Evolutionary conservation across 169 alveolate species (phyloP).

Genomic region (Cryptosporidium canis): DNA sequence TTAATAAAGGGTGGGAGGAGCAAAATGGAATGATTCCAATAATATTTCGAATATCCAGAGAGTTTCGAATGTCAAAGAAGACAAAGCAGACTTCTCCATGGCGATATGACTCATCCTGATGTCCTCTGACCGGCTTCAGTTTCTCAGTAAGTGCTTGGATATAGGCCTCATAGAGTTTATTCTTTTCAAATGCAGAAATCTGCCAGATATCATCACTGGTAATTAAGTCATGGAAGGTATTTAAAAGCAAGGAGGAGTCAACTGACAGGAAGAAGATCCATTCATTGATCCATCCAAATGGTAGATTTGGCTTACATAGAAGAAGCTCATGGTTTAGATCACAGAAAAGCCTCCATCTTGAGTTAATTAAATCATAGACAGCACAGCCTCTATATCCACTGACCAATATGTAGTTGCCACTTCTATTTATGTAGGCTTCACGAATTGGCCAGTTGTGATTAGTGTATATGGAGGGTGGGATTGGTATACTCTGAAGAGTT

Average conservation of each 20-base stretch:
- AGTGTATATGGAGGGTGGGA: slow-evolving; percentile 77
- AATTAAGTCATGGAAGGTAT: slow-evolving; percentile 28
- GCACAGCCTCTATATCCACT: slow-evolving; percentile 78
- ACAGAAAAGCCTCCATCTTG: slow-evolving; percentile 77
- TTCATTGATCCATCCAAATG: slow-evolving; percentile 79
- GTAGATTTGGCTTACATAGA: slow-evolving; percentile 74
- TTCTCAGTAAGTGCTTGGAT: background rate
- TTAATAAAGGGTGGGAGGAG: slow-evolving; percentile 21
- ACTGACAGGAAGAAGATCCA: slow-evolving; percentile 73
- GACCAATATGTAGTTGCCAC: slow-evolving; percentile 68
- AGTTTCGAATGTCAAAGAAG: slow-evolving; percentile 50
- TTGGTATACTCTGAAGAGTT: slow-evolving; percentile 46
- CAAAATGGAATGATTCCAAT: slow-evolving; percentile 65
- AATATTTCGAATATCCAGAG: slow-evolving; percentile 45
- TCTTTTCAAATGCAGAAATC: slow-evolving; percentile 30
- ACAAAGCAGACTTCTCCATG: slow-evolving; percentile 19
- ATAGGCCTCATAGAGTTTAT: slow-evolving; percentile 41
- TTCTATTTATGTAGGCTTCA: slow-evolving; percentile 72
- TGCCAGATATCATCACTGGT: slow-evolving; percentile 34
- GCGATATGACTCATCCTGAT: background rate
- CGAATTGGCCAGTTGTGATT: slow-evolving; percentile 77
- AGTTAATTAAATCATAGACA: slow-evolving; percentile 68
- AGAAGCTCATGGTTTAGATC: slow-evolving; percentile 74
- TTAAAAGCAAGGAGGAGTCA: slow-evolving; percentile 17
- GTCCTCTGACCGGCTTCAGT: background rate